Evolutionary conservation across 371 early-diverging fungal species (phyloP).

Genomic region (Mucor piriformis): DNA sequence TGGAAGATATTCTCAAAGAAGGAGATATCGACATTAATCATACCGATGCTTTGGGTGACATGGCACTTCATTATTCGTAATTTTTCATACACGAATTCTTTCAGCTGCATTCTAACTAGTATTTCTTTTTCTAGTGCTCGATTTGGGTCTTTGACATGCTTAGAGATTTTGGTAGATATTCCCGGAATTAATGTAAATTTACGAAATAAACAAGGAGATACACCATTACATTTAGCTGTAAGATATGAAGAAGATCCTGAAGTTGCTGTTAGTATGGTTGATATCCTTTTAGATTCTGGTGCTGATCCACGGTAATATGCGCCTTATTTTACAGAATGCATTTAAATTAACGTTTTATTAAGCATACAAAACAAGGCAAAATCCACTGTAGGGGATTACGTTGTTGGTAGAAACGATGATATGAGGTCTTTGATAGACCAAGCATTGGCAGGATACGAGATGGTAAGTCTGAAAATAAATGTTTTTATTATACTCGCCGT

Average conservation of each 20-base stretch:
- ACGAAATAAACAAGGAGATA: conserved; percentile 57
- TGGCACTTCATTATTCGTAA: conserved; percentile 72
- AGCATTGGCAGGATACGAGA: conserved; percentile 33
- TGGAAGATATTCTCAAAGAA: conserved; percentile 47
- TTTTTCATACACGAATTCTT: conserved; percentile 1
- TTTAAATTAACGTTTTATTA: not conserved
- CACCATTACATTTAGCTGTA: conserved; percentile 70
- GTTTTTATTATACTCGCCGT: not conserved
- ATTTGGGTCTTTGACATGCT: conserved; percentile 58
- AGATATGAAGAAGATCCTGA: conserved; percentile 55
- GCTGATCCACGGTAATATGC: conserved; percentile 55
- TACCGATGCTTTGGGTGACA: conserved; percentile 62
- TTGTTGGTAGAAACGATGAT: conserved; percentile 26
- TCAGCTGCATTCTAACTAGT: too few relatives aligned
- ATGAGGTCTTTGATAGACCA: conserved; percentile 32
- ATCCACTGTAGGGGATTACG: conserved; percentile 21
- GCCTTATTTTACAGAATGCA: not conserved
- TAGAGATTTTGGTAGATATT: conserved; percentile 53
- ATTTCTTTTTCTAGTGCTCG: conserved; percentile 63
- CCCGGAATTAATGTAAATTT: conserved; percentile 55
- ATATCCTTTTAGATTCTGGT: conserved; percentile 54
- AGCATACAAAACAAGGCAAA: conserved; percentile 34
- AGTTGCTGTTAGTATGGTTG: conserved; percentile 56
- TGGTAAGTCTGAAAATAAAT: conserved; percentile 17
- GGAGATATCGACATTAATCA: conserved; percentile 57